Evolutionary conservation across 345 rosid genomes (phyloP), one percentile per base, ranked within the genome.

Genomic region (Erysimum cheiranthoides): DNA sequence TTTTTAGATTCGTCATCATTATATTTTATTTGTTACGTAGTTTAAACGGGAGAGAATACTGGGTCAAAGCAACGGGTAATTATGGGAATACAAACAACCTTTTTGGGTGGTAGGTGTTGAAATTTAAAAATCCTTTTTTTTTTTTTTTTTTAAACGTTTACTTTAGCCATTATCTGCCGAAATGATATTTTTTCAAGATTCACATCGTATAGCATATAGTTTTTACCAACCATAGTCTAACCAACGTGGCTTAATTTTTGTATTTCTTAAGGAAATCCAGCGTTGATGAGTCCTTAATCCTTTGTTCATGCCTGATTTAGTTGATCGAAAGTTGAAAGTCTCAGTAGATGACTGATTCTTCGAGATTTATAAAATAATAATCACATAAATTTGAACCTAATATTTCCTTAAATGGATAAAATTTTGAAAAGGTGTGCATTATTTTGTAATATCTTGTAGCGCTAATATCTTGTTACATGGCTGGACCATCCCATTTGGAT

Each of bases 31-130:
- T 40, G 42, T 61, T 60, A 27, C 59, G 68, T 71, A 51, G 35
- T 42, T 8, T 53, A 16, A 73, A 56, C 58, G 52, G 42, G 52
- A 58, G 35, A 30, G 1, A 59, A 56, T n/a, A 75, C 62, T 39
- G 45, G 73, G 79, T 75, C 73, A 75, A 75, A 47, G 45, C 53
- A 67, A 50, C 61, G 68, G 45, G 34, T 66, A 17, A 66, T 57
- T 45, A 12, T 28, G 49, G 59, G 58, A 45, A 18, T 66, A 36
- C 4, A 58, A 59, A 13, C 46, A 0, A n/a, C 10, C 14, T 36
- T 61, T 18, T 46, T 14, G 12, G 9, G 75, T 71, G 36, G 35
- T 71, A 47, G 70, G 34, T 62, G 61, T 73, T 11, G 63, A 53
- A 39, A 40, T 3, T 49, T 49, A 1, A 6, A 14, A 51, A 0